These are phyloP conservation scores for Gossypium longicalyx DNA, from an alignment of 345 rosid species.

Conservation along the genomic window DNA sequence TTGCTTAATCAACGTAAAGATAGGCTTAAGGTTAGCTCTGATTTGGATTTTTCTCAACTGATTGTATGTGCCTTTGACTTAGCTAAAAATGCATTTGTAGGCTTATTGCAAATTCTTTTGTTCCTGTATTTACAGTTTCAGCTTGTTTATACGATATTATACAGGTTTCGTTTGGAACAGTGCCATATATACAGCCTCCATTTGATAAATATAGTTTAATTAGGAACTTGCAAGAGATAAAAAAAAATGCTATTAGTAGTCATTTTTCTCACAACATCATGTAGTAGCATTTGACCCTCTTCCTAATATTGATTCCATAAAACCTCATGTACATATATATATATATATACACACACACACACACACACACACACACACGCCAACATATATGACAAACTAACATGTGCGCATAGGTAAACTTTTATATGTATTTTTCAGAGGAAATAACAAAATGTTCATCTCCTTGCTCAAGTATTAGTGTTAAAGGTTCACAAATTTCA, in stretches of 20 bases:
- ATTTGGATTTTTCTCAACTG: background rate
- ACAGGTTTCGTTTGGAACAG: background rate
- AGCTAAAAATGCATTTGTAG: background rate
- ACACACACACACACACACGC: too few relatives aligned
- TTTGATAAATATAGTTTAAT: background rate
- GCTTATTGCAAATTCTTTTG: background rate
- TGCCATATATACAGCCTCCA: too few relatives aligned
- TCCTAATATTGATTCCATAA: background rate
- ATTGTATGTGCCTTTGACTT: background rate
- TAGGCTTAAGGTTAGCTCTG: conserved; percentile 50
- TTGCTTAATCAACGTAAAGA: conserved; percentile 65
- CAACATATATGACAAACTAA: background rate
- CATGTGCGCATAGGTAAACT: background rate
- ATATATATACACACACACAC: too few relatives aligned
- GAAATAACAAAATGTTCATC: background rate
- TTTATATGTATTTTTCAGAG: background rate
- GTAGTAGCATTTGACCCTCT: background rate
- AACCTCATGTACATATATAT: background rate
- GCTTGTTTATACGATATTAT: background rate
- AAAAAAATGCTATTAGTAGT: background rate
- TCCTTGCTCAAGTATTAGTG: background rate
- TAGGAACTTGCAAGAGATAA: background rate
- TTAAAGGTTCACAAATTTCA: background rate
- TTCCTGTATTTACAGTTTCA: background rate
- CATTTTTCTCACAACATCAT: background rate